Conservation (phyloP, 768 basidiomycete species). For the Hydnomerulius pinastri region DNA sequence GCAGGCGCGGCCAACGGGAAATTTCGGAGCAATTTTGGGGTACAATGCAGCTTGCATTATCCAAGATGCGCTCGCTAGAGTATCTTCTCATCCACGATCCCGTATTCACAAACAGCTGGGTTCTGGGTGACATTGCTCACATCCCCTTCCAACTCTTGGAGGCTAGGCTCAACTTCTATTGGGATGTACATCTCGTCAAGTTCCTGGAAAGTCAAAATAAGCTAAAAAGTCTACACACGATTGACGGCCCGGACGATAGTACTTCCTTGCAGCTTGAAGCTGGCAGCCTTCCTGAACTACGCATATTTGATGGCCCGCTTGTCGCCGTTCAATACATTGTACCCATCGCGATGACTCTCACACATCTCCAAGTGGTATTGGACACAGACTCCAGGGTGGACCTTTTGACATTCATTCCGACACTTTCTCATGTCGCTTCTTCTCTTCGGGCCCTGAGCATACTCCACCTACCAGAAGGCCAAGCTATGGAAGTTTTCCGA, state of each 20-base stretch:
- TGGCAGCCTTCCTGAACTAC: conserved; percentile 43
- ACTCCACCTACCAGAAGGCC: conserved; percentile 35
- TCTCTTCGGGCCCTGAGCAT: conserved; percentile 40
- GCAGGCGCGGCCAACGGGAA: conserved; percentile 24
- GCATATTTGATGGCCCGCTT: conserved; percentile 47
- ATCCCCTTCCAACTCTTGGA: conserved; percentile 51
- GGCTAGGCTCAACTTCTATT: conserved; percentile 47
- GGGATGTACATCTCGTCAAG: conserved; percentile 46
- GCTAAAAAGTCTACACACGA: conserved; percentile 40
- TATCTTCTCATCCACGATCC: conserved; percentile 44
- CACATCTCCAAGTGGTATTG: conserved; percentile 46
- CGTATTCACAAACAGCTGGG: conserved; percentile 42
- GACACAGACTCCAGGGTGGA: conserved; percentile 38
- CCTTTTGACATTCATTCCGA: conserved; percentile 33
- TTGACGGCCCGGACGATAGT: conserved; percentile 26
- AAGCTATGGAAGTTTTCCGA: conserved; percentile 30
- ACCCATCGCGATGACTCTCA: conserved; percentile 36
- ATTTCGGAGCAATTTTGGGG: conserved; percentile 45
- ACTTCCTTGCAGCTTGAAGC: conserved; percentile 25
- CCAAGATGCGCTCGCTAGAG: conserved; percentile 46
- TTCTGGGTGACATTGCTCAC: conserved; percentile 41
- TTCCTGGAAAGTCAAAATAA: conserved; percentile 52
- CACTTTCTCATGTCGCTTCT: conserved; percentile 28
- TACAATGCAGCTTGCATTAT: conserved; percentile 43
- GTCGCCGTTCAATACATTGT: conserved; percentile 43